These are phyloP conservation scores for Clarireedia monteithiana DNA, from an alignment of 2,329 filamentous ascomycete genomes.

Conservation along the genomic window DNA sequence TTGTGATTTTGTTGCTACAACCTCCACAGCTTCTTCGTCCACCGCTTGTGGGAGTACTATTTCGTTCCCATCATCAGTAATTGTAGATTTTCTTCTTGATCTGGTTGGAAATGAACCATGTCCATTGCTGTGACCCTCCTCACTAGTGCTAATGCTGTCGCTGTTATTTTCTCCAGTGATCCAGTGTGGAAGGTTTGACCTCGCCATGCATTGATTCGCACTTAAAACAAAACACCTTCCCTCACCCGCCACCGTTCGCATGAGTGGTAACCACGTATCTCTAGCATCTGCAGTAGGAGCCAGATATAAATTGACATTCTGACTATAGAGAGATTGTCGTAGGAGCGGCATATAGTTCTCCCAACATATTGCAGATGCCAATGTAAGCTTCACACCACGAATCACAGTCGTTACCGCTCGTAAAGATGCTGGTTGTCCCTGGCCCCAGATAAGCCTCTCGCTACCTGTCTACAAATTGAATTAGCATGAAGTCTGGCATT, in stretches of 20 bases:
- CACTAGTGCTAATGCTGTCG: background rate
- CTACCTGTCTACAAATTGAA: conserved; percentile 49
- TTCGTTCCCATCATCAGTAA: conserved; percentile 44
- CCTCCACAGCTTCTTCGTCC: conserved; percentile 2
- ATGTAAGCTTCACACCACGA: conserved; percentile 68
- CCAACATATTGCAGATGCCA: conserved; percentile 90
- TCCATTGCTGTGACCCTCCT: conserved; percentile 1
- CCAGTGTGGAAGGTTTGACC: conserved; percentile 49
- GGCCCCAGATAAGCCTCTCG: conserved; percentile 82
- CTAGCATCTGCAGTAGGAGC: conserved; percentile 83
- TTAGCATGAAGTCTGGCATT: background rate
- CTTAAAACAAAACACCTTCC: conserved; percentile 79
- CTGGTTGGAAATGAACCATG: background rate
- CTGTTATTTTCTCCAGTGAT: conserved; percentile 32
- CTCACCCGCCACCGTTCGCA: conserved; percentile 75
- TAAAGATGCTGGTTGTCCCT: conserved; percentile 72
- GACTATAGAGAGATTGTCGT: conserved; percentile 73
- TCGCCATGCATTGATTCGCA: conserved; percentile 72
- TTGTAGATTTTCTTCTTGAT: conserved; percentile 14
- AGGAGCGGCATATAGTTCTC: conserved; percentile 94
- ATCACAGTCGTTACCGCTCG: conserved; percentile 73
- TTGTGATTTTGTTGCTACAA: conserved; percentile 5
- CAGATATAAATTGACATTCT: conserved; percentile 87
- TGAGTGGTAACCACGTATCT: conserved; percentile 74
- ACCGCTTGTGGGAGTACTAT: conserved; percentile 35